Conservation (phyloP, 1,284 basidiomycete species). For the Paramarasmius palmivorus region DNA sequence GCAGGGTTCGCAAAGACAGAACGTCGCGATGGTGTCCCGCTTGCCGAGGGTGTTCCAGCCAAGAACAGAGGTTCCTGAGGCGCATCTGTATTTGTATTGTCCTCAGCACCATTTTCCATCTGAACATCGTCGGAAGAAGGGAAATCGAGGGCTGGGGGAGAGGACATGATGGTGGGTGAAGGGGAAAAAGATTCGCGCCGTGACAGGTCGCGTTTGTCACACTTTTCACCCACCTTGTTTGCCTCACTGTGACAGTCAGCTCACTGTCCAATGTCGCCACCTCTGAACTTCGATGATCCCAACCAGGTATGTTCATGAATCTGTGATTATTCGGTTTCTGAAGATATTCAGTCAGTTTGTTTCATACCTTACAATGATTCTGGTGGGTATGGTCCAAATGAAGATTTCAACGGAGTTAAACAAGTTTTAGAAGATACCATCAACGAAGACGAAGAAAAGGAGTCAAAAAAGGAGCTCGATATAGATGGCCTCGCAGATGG, state of each 20-base stretch:
- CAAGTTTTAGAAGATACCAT: not conserved
- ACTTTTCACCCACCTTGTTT: not conserved
- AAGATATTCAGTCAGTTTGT: slow-evolving; percentile 24
- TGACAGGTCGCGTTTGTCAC: slow-evolving; percentile 37
- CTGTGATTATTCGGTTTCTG: not conserved
- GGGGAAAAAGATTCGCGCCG: slow-evolving; percentile 36
- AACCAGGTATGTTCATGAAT: slow-evolving; percentile 3
- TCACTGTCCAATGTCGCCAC: not conserved
- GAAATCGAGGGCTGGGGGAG: slow-evolving; percentile 66
- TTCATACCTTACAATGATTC: slow-evolving; percentile 28
- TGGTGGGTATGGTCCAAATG: slow-evolving; percentile 5
- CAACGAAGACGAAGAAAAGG: not conserved
- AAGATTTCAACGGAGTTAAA: not conserved
- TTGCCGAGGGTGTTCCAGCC: slow-evolving; percentile 55
- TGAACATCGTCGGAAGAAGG: slow-evolving; percentile 65
- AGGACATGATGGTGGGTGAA: slow-evolving; percentile 50
- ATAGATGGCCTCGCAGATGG: not conserved
- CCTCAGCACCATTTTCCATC: slow-evolving; percentile 47
- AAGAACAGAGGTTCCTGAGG: slow-evolving; percentile 57
- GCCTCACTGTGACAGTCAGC: no score
- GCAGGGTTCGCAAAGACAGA: slow-evolving; percentile 34
- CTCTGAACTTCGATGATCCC: slow-evolving; percentile 6
- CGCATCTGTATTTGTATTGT: slow-evolving; percentile 46
- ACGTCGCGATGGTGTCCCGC: slow-evolving; percentile 50
- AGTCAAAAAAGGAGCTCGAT: not conserved